Base-by-base conservation (phyloP, 495 filamentous ascomycete genomes). In the Talaromyces wortmannii region DNA sequence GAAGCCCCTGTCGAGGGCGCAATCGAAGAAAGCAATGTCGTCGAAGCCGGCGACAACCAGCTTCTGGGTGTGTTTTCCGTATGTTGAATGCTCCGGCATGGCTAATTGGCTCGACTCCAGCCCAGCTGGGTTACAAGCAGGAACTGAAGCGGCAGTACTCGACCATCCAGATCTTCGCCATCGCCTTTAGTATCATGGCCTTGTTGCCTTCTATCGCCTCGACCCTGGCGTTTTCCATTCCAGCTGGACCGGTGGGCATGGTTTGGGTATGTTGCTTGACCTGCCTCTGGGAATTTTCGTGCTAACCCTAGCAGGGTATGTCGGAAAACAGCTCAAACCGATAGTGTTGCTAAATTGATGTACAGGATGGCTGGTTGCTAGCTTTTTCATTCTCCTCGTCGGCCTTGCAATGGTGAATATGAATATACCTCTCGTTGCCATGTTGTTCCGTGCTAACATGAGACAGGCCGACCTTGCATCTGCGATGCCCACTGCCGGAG, bases 101-200 rank as follows among this genome's bases (percentile, higher is more conserved):
- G 23, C 43, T 50, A 40, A 40, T 5, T 23, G 23, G 36, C 5
- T 5, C 30, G 30, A 23, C 15, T 17, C 3, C 6, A 53, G 52
- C 52, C 52, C 52, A 46, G 44, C 67, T 88, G 57, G 85, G 85
- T 0, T 88, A 88, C 74, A 87, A 84, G 66, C 85, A 88, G 65
- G 85, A 88, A 64, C 67, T 88, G 46, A 74, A 81, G 11, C 76
- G 85, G 4, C 84, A 85, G 55, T 88, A 87, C 55, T 82, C 78
- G 8, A 82, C 81, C 56, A 60, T 86, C 29, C 81, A 88, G 63
- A 76, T 88, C 32, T 88, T 88, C 57, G 85, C 83, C 17, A 84
- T 89, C 53, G 84, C 84, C 0, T 89, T 89, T 59, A 82, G 78
- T 59, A 89, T 89, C 55, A 89, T 89, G 83, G 84, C 84, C 7